A percentile compares a stretch with the other conserved stretches of the same genome.
These are phyloP conservation scores for Periconia macrospinosa DNA, from an alignment of 2,329 filamentous ascomycete species.

Conservation along the genomic window DNA sequence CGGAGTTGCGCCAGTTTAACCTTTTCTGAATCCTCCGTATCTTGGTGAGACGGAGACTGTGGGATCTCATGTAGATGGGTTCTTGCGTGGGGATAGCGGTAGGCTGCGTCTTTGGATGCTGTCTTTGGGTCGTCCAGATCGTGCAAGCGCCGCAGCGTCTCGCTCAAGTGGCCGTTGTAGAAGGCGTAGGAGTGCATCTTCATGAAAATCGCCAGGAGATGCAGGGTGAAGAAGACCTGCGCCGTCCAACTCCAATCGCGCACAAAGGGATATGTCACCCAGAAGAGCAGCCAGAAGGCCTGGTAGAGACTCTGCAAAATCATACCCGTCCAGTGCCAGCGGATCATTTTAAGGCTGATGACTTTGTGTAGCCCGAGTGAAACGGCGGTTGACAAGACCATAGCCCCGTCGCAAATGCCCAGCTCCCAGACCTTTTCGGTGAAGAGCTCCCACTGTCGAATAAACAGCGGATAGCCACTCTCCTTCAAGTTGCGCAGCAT, in stretches of 20 bases:
- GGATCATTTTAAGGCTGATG: constrained; percentile 62
- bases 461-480: constrained; percentile 81
- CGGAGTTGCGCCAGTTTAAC: constrained; percentile 66
- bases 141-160: constrained; percentile 78
- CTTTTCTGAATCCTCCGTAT: constrained; percentile 44
- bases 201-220: constrained; percentile 91
- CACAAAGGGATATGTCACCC: constrained; percentile 79
- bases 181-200: constrained; percentile 99
- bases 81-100: constrained; percentile 66
- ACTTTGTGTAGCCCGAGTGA: constrained; percentile 73
- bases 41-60: constrained; percentile 45
- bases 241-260: constrained; percentile 95
- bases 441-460: constrained; percentile 86
- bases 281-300: constrained; percentile 74
- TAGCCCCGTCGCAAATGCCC: constrained; percentile 77
- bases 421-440: constrained; percentile 88
- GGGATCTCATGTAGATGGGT: constrained; percentile 59
- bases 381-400: constrained; percentile 76
- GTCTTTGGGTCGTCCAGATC: constrained; percentile 77
- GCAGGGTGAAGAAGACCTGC: constrained; percentile 90
- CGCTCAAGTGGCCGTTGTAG: constrained; percentile 93
- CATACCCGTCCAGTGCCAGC: constrained; percentile 79
- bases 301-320: constrained; percentile 83
- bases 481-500: constrained; percentile 92
- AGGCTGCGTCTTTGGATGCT: constrained; percentile 68